Evolutionary conservation across 768 basidiomycete species (phyloP).

Genomic region (Hericium coralloides): DNA sequence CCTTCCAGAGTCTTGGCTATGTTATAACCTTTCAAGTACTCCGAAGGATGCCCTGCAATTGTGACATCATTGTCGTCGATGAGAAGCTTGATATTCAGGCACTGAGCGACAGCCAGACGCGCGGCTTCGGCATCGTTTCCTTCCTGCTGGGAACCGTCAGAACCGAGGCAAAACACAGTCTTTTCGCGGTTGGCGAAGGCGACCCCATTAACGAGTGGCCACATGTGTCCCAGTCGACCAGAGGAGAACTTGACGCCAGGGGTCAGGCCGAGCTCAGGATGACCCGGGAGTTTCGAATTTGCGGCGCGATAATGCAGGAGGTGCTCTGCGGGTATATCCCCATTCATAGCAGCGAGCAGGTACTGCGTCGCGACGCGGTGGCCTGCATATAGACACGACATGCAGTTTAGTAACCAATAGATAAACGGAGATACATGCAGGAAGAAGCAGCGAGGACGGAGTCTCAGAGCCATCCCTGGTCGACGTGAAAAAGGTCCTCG

Average conservation of each 20-base stretch:
- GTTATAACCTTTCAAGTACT: constrained; percentile 77
- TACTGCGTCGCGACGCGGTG: constrained; percentile 91
- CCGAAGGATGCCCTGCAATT: constrained; percentile 83
- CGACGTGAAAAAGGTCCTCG: too few species aligned
- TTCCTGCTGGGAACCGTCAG: constrained; percentile 88
- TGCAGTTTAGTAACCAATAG: too few species aligned
- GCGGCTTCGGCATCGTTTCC: constrained; percentile 90
- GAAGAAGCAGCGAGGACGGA: too few species aligned
- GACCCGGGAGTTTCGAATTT: constrained; percentile 79
- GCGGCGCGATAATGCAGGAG: constrained; percentile 82
- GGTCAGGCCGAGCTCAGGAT: constrained; percentile 83
- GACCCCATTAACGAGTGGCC: constrained; percentile 82
- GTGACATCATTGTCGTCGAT: constrained; percentile 91
- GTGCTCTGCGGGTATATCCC: constrained; percentile 61
- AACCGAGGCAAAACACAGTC: constrained; percentile 75
- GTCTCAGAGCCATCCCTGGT: not conserved
- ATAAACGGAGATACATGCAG: too few species aligned
- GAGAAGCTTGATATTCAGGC: constrained; percentile 76
- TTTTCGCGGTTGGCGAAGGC: constrained; percentile 73
- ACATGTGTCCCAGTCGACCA: constrained; percentile 88
- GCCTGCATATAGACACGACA: constrained; percentile 30
- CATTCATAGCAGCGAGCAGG: constrained; percentile 70
- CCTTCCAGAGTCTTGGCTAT: constrained; percentile 65
- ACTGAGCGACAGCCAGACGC: constrained; percentile 75
- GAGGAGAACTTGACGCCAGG: constrained; percentile 93